Percentiles rank a stretch among this genome's conserved stretches.
phyloP scores from a whole-genome alignment of 2,329 filamentous ascomycete species.

The Pyrenophora graminea region DNA sequence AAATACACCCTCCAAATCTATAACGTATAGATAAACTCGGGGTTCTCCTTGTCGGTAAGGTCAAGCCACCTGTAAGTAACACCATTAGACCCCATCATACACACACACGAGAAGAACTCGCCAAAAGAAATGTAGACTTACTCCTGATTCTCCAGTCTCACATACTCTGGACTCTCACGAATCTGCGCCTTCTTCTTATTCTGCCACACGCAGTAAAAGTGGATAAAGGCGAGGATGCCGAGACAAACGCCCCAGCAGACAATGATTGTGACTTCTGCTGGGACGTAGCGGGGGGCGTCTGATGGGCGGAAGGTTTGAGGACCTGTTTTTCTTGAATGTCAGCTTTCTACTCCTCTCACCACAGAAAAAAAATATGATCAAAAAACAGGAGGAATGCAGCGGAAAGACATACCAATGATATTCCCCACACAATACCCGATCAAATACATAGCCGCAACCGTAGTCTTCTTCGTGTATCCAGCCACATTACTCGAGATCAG shows the following conservation, averaged over 20 bases:
- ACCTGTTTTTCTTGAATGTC: constrained; percentile 43
- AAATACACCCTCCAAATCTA: constrained; percentile 24
- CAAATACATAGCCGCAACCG: constrained; percentile 57
- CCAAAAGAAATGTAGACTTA: constrained; percentile 36
- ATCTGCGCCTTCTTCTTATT: constrained; percentile 63
- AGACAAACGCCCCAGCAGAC: constrained; percentile 62
- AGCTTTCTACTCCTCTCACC: background rate
- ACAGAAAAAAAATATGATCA: constrained; percentile 41
- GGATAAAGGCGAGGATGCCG: constrained; percentile 63
- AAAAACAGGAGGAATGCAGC: background rate
- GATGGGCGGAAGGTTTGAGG: constrained; percentile 38
- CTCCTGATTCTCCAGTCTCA: constrained; percentile 68
- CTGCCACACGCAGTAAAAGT: constrained; percentile 62
- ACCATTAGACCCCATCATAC: background rate
- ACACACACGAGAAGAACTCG: background rate
- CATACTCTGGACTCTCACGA: constrained; percentile 60
- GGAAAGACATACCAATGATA: constrained; percentile 35
- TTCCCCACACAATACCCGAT: constrained; percentile 50
- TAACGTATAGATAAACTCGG: constrained; percentile 64
- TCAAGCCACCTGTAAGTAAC: constrained; percentile 55
- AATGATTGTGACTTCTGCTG: constrained; percentile 67
- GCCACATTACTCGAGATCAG: constrained; percentile 67
- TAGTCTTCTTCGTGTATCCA: constrained; percentile 64
- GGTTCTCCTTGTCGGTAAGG: constrained; percentile 68
- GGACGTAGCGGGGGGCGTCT: constrained; percentile 58